These are phyloP conservation scores for Mucor indicus DNA, from an alignment of 371 early-diverging fungal species.

Conservation along the genomic window DNA sequence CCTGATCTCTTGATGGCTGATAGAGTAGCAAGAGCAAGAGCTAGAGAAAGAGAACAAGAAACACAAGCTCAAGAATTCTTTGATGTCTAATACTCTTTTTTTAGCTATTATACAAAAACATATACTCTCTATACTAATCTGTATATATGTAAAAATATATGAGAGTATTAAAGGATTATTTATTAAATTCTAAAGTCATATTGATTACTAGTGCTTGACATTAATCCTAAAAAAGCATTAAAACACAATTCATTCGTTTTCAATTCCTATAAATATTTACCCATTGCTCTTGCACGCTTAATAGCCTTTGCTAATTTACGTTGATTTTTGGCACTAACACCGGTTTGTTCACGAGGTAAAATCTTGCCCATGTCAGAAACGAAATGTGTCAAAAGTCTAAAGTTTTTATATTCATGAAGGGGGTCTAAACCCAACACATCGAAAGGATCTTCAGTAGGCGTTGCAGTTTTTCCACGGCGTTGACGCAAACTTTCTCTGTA, in stretches of 20 bases:
- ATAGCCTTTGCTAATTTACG: slow-evolving; percentile 78
- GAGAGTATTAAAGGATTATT: background rate
- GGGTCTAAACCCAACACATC: slow-evolving; percentile 68
- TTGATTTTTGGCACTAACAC: slow-evolving; percentile 74
- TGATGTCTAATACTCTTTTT: slow-evolving; percentile 24
- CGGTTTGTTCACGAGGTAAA: slow-evolving; percentile 72
- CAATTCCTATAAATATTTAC: slow-evolving; percentile 36
- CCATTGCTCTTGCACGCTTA: slow-evolving; percentile 82
- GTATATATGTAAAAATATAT: background rate
- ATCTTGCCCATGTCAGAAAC: slow-evolving; percentile 83
- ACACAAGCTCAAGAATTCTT: slow-evolving; percentile 5
- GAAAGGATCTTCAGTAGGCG: slow-evolving; percentile 58
- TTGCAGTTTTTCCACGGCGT: slow-evolving; percentile 25
- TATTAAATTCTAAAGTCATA: slow-evolving; percentile 16
- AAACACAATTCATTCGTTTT: background rate
- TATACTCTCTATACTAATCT: background rate
- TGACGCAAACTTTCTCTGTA: slow-evolving; percentile 40
- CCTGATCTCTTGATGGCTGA: slow-evolving; percentile 22
- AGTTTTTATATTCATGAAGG: slow-evolving; percentile 75
- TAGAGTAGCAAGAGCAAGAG: slow-evolving; percentile 22
- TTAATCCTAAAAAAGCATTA: slow-evolving; percentile 30
- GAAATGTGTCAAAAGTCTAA: slow-evolving; percentile 64
- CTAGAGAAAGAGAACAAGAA: background rate
- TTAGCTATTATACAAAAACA: background rate
- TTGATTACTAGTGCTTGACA: slow-evolving; percentile 43